Conservation (phyloP, 2,329 filamentous ascomycete species). For the Xylaria sp. region DNA sequence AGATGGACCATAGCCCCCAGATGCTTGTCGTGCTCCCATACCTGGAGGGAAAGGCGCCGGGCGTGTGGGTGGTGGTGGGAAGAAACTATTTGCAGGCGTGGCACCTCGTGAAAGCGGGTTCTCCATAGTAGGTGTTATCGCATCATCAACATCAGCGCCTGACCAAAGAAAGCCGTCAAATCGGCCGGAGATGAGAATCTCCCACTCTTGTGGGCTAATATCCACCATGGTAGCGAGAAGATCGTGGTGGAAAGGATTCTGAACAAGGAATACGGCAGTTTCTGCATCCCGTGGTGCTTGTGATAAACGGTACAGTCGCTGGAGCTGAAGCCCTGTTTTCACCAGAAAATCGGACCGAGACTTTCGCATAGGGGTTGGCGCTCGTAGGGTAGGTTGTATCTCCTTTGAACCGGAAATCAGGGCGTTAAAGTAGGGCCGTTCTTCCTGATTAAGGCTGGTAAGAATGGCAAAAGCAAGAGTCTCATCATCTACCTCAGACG, state of each 20-base stretch:
- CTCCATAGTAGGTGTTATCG: slow-evolving; percentile 48
- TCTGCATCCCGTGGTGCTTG: slow-evolving; percentile 82
- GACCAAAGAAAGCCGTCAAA: slow-evolving; percentile 97
- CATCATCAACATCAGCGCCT: slow-evolving; percentile 73
- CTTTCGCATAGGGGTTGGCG: slow-evolving; percentile 71
- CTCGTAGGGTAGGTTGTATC: slow-evolving; percentile 61
- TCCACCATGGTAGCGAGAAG: slow-evolving; percentile 85
- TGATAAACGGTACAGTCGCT: slow-evolving; percentile 80
- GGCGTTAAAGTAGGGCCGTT: slow-evolving; percentile 82
- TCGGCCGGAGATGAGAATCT: slow-evolving; percentile 89
- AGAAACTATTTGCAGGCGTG: slow-evolving; percentile 59
- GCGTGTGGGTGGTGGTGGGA: slow-evolving; percentile 48
- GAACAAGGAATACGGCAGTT: slow-evolving; percentile 82
- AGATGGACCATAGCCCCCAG: slow-evolving; percentile 49
- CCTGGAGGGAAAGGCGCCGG: slow-evolving; percentile 49
- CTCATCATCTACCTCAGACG: slow-evolving; percentile 91
- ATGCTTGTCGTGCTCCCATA: slow-evolving; percentile 47
- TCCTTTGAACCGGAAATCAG: slow-evolving; percentile 69
- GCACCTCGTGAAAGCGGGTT: slow-evolving; percentile 54
- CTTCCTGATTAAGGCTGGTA: slow-evolving; percentile 78
- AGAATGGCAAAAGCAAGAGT: slow-evolving; percentile 92
- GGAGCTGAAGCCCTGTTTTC: slow-evolving; percentile 77
- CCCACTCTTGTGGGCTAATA: slow-evolving; percentile 93
- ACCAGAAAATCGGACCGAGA: slow-evolving; percentile 75
- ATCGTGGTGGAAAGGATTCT: slow-evolving; percentile 81